These are phyloP conservation scores for Exserohilum rostratum DNA, from an alignment of 2,329 filamentous ascomycete genomes.

Conservation along the genomic window DNA sequence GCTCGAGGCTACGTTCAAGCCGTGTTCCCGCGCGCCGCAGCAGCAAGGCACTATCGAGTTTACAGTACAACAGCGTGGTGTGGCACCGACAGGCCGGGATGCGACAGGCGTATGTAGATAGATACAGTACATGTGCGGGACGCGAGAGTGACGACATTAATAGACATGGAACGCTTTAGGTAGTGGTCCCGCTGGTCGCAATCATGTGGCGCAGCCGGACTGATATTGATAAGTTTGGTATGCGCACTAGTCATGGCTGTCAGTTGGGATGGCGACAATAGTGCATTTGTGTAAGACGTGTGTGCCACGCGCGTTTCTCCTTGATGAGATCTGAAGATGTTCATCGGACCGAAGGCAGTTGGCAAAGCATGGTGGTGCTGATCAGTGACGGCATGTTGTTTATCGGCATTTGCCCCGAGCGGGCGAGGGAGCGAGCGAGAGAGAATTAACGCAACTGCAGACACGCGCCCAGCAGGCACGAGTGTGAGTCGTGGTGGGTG, in stretches of 20 bases:
- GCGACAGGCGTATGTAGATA: not conserved
- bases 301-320: conserved; percentile 4
- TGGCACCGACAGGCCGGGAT: not conserved
- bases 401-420: no score
- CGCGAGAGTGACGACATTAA: not conserved
- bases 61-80: not conserved
- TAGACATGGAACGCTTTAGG: conserved; percentile 1
- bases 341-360: conserved; percentile 7
- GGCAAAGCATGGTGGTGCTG: not conserved
- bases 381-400: conserved; percentile 4
- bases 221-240: not conserved
- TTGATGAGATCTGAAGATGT: conserved; percentile 4
- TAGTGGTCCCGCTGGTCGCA: not conserved
- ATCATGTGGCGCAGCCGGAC: conserved; percentile 3
- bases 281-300: conserved; percentile 6
- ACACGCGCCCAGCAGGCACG: not conserved
- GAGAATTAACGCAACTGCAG: not conserved
- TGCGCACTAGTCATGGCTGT: conserved; percentile 2
- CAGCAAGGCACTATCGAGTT: not conserved
- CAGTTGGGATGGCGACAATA: not conserved
- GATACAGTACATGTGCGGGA: no score
- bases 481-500: not conserved
- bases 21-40: not conserved
- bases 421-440: no score
- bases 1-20: not conserved